phyloP scores from a whole-genome alignment of 257 asterid genomes.

The Nicotiana undulata region DNA sequence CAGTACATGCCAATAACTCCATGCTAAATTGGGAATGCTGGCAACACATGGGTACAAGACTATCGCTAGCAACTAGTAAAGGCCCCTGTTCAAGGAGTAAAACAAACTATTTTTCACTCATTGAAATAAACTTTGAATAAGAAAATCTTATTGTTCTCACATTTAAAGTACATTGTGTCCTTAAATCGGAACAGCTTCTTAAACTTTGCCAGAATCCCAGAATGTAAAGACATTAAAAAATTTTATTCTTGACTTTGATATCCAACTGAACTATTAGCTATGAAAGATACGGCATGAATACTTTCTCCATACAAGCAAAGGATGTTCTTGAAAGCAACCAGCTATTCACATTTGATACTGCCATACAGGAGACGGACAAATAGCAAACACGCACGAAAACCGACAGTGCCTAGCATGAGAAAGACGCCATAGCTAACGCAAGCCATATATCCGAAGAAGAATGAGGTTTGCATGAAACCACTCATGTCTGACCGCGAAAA shows the following conservation, averaged over 20 bases:
- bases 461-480: conserved; percentile 16
- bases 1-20: no score
- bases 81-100: background rate
- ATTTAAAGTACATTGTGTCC: background rate
- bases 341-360: conserved; percentile 15
- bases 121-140: background rate
- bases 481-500: conserved; percentile 9
- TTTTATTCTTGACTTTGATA: no score
- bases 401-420: conserved; percentile 15
- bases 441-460: conserved; percentile 22
- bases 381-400: conserved; percentile 13
- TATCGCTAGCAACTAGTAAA: background rate
- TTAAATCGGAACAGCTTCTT: background rate
- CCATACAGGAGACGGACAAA: conserved; percentile 16
- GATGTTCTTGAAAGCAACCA: background rate
- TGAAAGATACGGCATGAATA: background rate
- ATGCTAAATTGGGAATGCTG: background rate
- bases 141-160: background rate
- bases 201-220: background rate
- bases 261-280: background rate
- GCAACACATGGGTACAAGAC: background rate
- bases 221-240: background rate
- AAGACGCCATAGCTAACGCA: conserved; percentile 18
- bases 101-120: background rate
- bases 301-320: background rate